phyloP scores from a whole-genome alignment of 2,329 filamentous ascomycete species.

The Alternaria angustiovoidea region DNA sequence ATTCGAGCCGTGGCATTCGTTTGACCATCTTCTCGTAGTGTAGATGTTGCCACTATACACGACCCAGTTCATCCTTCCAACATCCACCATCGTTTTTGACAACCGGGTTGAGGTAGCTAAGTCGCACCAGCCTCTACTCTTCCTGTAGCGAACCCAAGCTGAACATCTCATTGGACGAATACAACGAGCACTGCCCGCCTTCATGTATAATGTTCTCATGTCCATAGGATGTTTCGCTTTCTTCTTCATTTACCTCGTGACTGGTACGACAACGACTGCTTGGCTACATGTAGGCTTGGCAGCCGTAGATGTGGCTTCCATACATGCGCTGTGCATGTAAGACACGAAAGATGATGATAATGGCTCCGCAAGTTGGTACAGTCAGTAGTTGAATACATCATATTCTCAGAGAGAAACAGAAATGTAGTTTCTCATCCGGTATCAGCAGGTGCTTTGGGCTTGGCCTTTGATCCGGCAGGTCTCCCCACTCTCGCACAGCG shows the following conservation, averaged over 20 bases:
- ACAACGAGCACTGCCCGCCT: neutral
- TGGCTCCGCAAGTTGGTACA: neutral
- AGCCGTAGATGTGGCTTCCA: neutral
- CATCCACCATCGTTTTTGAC: neutral
- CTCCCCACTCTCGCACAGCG: neutral
- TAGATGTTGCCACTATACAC: neutral
- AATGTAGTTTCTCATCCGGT: neutral
- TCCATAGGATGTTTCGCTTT: neutral
- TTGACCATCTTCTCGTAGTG: neutral
- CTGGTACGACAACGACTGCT: neutral
- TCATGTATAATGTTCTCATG: neutral
- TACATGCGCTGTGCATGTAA: neutral
- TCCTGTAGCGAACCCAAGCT: neutral
- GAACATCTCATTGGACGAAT: neutral
- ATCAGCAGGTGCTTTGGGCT: slow-evolving; percentile 2
- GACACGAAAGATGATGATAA: neutral
- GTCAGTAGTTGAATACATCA: neutral
- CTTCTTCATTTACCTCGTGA: neutral
- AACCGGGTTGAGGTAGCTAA: neutral
- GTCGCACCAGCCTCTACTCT: neutral
- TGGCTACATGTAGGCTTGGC: neutral
- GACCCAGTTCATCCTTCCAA: neutral
- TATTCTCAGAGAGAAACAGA: neutral
- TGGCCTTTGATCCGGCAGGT: slow-evolving; percentile 2
- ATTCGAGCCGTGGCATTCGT: neutral